phyloP scores from a whole-genome alignment of 2,329 filamentous ascomycete genomes.

The Plectosphaerella cucumerina region DNA sequence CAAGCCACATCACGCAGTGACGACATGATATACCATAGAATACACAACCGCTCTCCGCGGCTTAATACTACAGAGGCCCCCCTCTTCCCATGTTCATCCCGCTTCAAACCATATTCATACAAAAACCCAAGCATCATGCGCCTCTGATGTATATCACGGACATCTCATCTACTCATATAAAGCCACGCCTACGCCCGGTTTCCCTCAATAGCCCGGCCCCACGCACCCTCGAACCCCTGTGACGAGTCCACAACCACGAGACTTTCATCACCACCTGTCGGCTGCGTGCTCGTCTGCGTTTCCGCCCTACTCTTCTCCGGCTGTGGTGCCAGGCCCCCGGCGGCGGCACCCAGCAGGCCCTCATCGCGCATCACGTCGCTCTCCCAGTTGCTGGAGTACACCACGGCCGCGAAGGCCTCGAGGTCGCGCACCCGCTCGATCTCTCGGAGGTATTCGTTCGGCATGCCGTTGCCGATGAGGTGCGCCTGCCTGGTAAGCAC shows the following conservation, averaged over 20 bases:
- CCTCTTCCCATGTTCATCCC: no score
- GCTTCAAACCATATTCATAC: no score
- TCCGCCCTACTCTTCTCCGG: slow-evolving; percentile 16
- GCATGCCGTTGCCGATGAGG: slow-evolving; percentile 74
- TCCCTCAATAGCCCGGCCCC: slow-evolving; percentile 57
- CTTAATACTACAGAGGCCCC: no score
- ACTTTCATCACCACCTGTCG: slow-evolving; percentile 39
- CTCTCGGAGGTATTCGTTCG: slow-evolving; percentile 65
- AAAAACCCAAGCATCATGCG: no score
- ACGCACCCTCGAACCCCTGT: slow-evolving; percentile 61
- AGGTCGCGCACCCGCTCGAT: slow-evolving; percentile 75
- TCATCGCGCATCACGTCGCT: slow-evolving; percentile 53
- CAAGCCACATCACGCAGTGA: no score
- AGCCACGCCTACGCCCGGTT: slow-evolving; percentile 14
- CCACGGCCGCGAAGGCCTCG: slow-evolving; percentile 80
- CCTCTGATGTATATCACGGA: no score
- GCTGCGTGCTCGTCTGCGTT: slow-evolving; percentile 13
- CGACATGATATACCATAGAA: no score
- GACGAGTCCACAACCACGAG: slow-evolving; percentile 48
- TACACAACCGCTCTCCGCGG: no score
- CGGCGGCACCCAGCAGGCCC: slow-evolving; percentile 31
- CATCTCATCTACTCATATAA: no score
- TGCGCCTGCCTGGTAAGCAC: slow-evolving; percentile 90
- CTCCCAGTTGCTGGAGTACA: slow-evolving; percentile 82
- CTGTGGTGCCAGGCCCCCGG: slow-evolving; percentile 17